A percentile compares a stretch with the other conserved stretches of the same genome.
Conservation (phyloP, 176 grass and related monocot genomes). For the Metroxylon sagu region DNA sequence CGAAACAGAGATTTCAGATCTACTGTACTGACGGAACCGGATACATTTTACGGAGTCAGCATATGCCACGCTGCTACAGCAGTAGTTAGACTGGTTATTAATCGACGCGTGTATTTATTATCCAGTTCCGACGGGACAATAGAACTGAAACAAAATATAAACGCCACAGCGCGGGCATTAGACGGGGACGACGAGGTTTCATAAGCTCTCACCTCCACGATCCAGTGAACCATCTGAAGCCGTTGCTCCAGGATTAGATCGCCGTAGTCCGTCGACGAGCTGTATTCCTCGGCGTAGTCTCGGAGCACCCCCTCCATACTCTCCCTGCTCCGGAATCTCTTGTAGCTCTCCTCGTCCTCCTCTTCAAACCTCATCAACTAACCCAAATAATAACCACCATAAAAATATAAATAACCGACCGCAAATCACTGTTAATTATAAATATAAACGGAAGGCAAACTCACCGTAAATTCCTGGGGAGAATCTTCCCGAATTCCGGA, state of each 20-base stretch:
- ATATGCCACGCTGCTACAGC: no score
- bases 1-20: no score
- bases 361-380: slow-evolving; percentile 50
- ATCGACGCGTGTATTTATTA: no score
- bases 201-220: slow-evolving; percentile 47
- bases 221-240: slow-evolving; percentile 67
- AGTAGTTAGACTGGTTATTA: no score
- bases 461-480: slow-evolving; percentile 17
- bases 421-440: not conserved
- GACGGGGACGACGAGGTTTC: no score
- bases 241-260: slow-evolving; percentile 45
- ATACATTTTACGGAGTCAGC: no score
- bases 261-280: slow-evolving; percentile 19
- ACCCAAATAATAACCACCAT: slow-evolving; percentile 13
- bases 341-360: slow-evolving; percentile 67
- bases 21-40: no score
- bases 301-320: slow-evolving; percentile 14
- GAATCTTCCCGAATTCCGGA: slow-evolving; percentile 5
- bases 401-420: slow-evolving; percentile 12
- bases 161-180: no score
- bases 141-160: not conserved
- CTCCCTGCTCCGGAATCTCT: slow-evolving; percentile 44
- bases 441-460: not conserved
- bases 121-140: not conserved
- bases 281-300: slow-evolving; percentile 47